These are phyloP conservation scores for Cymbomonas tetramitiformis DNA, from an alignment of 139 green algal species.

Conservation along the genomic window DNA sequence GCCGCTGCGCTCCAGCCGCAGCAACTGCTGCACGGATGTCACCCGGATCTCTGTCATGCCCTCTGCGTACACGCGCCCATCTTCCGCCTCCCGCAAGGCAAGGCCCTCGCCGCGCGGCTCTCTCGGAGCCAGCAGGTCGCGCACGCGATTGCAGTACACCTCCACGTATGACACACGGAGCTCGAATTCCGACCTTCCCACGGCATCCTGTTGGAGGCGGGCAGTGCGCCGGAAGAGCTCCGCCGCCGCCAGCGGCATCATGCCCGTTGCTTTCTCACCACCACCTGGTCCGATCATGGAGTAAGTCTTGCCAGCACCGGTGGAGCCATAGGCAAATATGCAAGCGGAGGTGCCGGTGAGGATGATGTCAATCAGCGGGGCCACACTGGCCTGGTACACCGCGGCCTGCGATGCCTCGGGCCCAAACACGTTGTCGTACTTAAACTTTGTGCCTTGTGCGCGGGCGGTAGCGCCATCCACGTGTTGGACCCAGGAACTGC, in stretches of 20 bases:
- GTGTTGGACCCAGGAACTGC: no score
- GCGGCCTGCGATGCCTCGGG: not conserved
- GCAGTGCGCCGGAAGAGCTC: constrained; percentile 11
- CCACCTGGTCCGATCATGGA: constrained; percentile 17
- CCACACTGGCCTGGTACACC: constrained; percentile 1
- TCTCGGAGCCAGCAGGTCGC: constrained; percentile 18
- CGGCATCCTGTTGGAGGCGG: no score
- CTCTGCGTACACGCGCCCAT: no score
- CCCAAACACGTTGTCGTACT: constrained; percentile 5
- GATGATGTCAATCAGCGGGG: constrained; percentile 13
- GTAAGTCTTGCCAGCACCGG: constrained; percentile 21
- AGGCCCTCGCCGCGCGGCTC: no score
- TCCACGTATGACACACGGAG: constrained; percentile 19
- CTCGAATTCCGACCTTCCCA: not conserved
- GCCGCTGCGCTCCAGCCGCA: no score
- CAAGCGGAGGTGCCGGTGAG: not conserved
- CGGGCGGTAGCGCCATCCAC: no score
- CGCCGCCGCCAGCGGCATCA: constrained; percentile 19
- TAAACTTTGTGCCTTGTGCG: not conserved
- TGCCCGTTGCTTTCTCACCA: constrained; percentile 7
- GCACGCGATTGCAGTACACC: constrained; percentile 17
- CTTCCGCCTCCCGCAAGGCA: no score
- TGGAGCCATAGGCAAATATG: constrained; percentile 19
- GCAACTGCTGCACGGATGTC: no score
- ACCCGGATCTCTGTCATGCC: no score